Evolutionary conservation across 176 grass and related monocot genomes (phyloP).

Genomic region (Musa itinerans): DNA sequence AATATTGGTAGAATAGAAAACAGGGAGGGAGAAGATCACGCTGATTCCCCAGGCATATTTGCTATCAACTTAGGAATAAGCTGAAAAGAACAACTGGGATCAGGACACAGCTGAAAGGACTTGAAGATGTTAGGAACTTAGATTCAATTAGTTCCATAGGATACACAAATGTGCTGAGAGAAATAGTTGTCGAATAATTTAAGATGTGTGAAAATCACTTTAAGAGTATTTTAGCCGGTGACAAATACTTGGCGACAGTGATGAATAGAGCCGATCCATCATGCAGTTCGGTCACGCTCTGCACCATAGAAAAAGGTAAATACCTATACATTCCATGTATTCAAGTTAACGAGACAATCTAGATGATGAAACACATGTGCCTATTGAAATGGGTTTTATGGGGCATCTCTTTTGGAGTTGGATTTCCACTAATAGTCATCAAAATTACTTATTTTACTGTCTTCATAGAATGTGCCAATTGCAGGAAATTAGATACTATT

Average conservation of each 20-base stretch:
- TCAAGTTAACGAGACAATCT: background rate
- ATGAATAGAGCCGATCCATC: constrained; percentile 92
- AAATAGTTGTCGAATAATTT: background rate
- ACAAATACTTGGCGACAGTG: constrained; percentile 83
- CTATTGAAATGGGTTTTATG: background rate
- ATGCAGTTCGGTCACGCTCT: constrained; percentile 85
- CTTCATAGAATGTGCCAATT: background rate
- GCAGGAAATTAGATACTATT: background rate
- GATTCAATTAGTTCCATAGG: background rate
- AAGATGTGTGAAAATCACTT: no score
- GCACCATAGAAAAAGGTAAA: background rate
- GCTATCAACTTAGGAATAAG: no score
- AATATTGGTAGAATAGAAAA: no score
- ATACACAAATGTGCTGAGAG: background rate
- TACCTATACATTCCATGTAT: background rate
- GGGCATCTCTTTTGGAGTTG: background rate
- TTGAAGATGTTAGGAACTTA: no score
- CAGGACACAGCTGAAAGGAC: no score
- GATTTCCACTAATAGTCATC: background rate
- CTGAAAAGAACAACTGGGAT: no score
- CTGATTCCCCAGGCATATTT: no score
- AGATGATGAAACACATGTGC: background rate
- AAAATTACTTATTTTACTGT: background rate
- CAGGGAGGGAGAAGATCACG: no score
- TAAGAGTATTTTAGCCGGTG: constrained; percentile 29